phyloP scores from a whole-genome alignment of 495 filamentous ascomycete species.

The Astrothelium macrocarpum region DNA sequence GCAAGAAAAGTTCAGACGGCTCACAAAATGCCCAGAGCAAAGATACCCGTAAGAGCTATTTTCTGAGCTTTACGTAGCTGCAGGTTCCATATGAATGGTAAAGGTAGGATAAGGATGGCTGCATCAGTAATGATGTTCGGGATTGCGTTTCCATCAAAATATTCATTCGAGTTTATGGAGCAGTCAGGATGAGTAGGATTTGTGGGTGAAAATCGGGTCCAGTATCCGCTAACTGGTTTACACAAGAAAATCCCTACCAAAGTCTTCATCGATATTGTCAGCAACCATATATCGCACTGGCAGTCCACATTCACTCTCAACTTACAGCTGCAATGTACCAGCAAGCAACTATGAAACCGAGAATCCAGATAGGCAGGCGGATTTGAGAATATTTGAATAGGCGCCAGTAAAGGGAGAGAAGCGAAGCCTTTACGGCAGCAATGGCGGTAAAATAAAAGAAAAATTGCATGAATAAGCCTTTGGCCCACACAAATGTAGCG shows the following conservation, averaged over 20 bases:
- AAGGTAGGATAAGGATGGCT: not conserved
- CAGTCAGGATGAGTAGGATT: not conserved
- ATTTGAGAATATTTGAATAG: not conserved
- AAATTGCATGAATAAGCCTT: not conserved
- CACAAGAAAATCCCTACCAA: not conserved
- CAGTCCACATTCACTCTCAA: not conserved
- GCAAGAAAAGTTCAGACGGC: not conserved
- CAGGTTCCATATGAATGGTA: not conserved
- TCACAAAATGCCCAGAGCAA: not conserved
- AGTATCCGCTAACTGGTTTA: constrained; percentile 1
- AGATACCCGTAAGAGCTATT: not conserved
- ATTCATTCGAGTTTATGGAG: not conserved
- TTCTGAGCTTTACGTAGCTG: not conserved
- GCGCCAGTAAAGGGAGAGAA: not conserved
- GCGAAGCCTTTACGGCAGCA: not conserved
- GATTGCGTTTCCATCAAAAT: not conserved
- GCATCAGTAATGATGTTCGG: constrained; percentile 1
- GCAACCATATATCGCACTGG: not conserved
- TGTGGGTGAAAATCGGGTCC: not conserved
- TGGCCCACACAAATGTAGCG: constrained; percentile 1
- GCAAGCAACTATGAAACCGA: not conserved
- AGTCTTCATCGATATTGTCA: not conserved
- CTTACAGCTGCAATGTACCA: constrained; percentile 1
- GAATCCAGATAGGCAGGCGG: not conserved
- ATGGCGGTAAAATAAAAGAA: constrained; percentile 4